These are phyloP conservation scores for Trametes sanguinea DNA, from an alignment of 768 basidiomycete species.

Conservation along the genomic window DNA sequence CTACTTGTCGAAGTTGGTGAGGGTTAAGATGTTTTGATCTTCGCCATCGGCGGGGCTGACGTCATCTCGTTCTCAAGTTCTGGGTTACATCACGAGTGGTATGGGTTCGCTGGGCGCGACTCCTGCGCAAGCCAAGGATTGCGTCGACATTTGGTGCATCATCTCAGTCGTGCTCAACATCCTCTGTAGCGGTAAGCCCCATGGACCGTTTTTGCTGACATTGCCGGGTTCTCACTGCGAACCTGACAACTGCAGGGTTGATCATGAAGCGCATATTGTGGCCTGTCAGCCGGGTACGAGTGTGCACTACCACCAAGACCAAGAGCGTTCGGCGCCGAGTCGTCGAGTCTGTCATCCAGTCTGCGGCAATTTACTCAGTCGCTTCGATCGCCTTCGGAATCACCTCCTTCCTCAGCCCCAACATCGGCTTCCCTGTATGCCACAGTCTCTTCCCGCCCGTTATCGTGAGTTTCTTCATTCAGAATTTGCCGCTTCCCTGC, in stretches of 20 bases:
- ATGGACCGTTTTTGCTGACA: no score
- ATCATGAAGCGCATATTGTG: conserved; percentile 16
- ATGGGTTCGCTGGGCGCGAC: background rate
- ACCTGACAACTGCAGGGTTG: background rate
- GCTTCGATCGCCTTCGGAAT: conserved; percentile 14
- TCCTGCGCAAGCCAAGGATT: background rate
- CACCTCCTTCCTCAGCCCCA: conserved; percentile 15
- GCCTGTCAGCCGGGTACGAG: background rate
- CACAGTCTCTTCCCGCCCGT: conserved; percentile 14
- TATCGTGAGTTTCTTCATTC: conserved; percentile 8
- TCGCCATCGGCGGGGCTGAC: background rate
- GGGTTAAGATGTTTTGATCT: background rate
- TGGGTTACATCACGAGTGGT: conserved; percentile 5
- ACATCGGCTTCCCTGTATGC: conserved; percentile 15
- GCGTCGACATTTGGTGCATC: conserved; percentile 13
- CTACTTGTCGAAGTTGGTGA: conserved; percentile 3
- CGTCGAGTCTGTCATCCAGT: conserved; percentile 10
- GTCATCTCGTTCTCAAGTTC: background rate
- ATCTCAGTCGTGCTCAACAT: conserved; percentile 17
- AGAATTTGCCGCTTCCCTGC: no score
- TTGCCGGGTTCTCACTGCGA: no score
- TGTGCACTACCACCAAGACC: background rate
- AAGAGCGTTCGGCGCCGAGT: conserved; percentile 9
- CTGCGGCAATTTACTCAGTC: conserved; percentile 15
- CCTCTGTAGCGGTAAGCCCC: conserved; percentile 1